A percentile compares a stretch with the other conserved stretches of the same genome.
Conservation (phyloP, 2,329 filamentous ascomycete genomes). For the Blastomyces percursus region DNA sequence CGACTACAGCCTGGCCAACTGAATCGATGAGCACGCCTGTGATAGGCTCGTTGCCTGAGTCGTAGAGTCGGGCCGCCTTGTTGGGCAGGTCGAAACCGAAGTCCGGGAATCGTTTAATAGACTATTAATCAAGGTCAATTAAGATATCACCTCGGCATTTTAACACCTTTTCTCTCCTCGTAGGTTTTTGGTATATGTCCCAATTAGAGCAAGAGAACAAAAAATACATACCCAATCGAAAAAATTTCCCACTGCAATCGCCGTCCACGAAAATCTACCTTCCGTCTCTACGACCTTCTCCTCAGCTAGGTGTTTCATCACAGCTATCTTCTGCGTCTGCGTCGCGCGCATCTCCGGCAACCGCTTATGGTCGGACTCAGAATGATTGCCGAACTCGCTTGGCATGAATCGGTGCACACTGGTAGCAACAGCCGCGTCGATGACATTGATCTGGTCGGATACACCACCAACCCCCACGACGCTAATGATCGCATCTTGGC, state of each 20-base stretch:
- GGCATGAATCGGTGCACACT: conserved; percentile 8
- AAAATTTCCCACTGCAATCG: conserved; percentile 10
- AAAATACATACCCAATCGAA: conserved; percentile 10
- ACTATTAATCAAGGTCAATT: background rate
- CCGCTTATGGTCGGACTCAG: background rate
- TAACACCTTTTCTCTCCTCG: background rate
- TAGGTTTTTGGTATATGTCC: background rate
- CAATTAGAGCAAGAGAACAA: background rate
- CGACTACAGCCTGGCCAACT: conserved; percentile 13
- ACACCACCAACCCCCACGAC: conserved; percentile 8
- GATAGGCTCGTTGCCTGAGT: conserved; percentile 14
- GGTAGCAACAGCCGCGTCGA: conserved; percentile 5
- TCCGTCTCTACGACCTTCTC: conserved; percentile 11
- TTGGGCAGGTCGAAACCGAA: conserved; percentile 25
- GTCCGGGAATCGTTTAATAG: conserved; percentile 16
- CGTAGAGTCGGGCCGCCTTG: conserved; percentile 19
- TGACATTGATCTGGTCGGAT: conserved; percentile 2
- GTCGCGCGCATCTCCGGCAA: conserved; percentile 5
- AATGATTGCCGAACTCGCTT: conserved; percentile 6
- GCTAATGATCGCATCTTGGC: conserved; percentile 16
- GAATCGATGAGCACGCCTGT: conserved; percentile 14
- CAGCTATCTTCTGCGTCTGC: conserved; percentile 10
- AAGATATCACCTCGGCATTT: background rate
- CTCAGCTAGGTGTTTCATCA: conserved; percentile 11
- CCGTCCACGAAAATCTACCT: conserved; percentile 11